phyloP scores from a whole-genome alignment of 2,329 filamentous ascomycete species.

The Paracorniculantispora psalliotae region DNA sequence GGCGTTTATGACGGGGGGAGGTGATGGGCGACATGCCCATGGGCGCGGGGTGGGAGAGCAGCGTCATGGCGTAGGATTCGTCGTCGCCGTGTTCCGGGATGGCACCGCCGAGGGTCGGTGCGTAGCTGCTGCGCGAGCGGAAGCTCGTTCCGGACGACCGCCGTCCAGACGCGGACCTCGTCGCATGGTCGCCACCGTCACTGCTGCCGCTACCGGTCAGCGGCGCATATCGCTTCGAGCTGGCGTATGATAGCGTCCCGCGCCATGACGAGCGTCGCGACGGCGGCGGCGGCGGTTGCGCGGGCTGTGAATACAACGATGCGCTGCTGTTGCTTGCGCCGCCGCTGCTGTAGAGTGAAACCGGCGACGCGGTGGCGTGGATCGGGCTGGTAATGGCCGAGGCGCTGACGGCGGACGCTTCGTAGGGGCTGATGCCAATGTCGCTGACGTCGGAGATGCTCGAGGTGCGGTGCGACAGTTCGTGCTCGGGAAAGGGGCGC shows the following conservation, averaged over 20 bases:
- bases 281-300: background rate
- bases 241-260: slow-evolving; percentile 2
- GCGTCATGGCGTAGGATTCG: slow-evolving; percentile 39
- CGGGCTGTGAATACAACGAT: too few relatives aligned
- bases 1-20: slow-evolving; percentile 21
- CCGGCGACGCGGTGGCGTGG: slow-evolving; percentile 33
- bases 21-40: slow-evolving; percentile 30
- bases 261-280: slow-evolving; percentile 4
- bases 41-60: slow-evolving; percentile 37
- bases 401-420: slow-evolving; percentile 16
- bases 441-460: slow-evolving; percentile 30
- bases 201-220: too few relatives aligned
- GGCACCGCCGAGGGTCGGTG: slow-evolving; percentile 21
- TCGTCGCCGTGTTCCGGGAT: slow-evolving; percentile 30
- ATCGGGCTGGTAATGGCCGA: slow-evolving; percentile 18
- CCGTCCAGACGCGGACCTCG: background rate
- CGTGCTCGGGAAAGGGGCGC: slow-evolving; percentile 5
- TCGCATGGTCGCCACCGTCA: background rate
- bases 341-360: slow-evolving; percentile 33
- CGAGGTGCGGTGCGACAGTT: slow-evolving; percentile 29
- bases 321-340: background rate
- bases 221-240: slow-evolving; percentile 8
- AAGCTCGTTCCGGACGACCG: slow-evolving; percentile 22
- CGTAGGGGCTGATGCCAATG: slow-evolving; percentile 23
- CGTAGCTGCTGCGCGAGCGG: slow-evolving; percentile 20